Conservation (phyloP, 2,329 filamentous ascomycete species). For the Penicillium sp. region DNA sequence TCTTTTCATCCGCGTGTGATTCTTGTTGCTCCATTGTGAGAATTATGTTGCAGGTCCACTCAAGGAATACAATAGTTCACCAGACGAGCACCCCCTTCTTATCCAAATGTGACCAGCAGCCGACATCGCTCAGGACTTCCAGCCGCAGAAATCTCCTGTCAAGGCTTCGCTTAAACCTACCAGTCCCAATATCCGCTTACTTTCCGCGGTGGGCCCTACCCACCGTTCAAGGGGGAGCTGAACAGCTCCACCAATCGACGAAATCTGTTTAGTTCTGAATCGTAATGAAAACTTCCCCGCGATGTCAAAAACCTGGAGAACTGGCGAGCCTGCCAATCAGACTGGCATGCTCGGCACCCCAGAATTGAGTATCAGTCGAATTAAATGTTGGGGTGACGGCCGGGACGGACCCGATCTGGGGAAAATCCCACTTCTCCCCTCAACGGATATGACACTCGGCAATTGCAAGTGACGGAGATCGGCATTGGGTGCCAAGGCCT, state of each 20-base stretch:
- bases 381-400: background rate
- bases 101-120: background rate
- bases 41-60: background rate
- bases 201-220: constrained; percentile 14
- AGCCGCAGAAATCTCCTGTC: background rate
- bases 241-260: background rate
- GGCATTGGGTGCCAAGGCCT: background rate
- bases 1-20: constrained; percentile 5
- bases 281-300: background rate
- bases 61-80: background rate
- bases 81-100: background rate
- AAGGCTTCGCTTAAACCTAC: constrained; percentile 12
- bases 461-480: background rate
- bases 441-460: constrained; percentile 7
- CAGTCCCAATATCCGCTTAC: constrained; percentile 4
- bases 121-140: background rate
- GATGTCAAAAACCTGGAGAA: background rate
- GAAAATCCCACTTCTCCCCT: background rate
- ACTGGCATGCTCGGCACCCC: constrained; percentile 1
- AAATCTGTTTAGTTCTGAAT: background rate
- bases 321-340: constrained; percentile 1
- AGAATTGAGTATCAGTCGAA: background rate
- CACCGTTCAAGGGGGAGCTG: background rate
- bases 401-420: background rate
- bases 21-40: background rate